Evolutionary conservation across 2,329 filamentous ascomycete species (phyloP).

Genomic region (Lachnellula cervina): DNA sequence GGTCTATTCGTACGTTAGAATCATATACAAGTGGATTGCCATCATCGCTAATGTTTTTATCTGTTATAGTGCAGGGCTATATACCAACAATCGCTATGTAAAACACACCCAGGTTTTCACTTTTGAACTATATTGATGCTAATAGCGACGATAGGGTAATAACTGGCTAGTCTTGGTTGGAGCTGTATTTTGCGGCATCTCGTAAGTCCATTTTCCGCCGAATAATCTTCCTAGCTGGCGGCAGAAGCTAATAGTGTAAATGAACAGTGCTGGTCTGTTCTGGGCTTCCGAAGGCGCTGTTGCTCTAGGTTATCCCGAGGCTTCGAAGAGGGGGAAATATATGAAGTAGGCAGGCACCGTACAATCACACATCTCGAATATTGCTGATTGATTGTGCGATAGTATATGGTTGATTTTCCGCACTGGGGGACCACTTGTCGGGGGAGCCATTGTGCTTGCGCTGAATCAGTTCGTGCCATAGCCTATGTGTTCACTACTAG

Average conservation of each 20-base stretch:
- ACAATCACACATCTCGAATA: fast-evolving
- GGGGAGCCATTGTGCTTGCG: constrained; percentile 64
- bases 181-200: constrained; percentile 61
- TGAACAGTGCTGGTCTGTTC: constrained; percentile 49
- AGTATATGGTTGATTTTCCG: constrained; percentile 60
- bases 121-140: constrained; percentile 34
- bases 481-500: constrained; percentile 23
- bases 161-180: constrained; percentile 65
- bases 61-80: constrained; percentile 42
- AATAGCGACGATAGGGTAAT: constrained; percentile 36
- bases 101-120: constrained; percentile 30
- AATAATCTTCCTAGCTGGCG: no score
- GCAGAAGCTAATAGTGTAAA: neutral
- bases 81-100: constrained; percentile 61
- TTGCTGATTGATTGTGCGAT: neutral
- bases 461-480: constrained; percentile 45
- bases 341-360: constrained; percentile 17
- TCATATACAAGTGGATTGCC: neutral
- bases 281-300: constrained; percentile 72
- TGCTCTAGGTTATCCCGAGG: constrained; percentile 65
- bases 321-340: constrained; percentile 57
- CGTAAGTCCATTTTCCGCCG: neutral
- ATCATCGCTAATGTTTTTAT: neutral
- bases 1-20: constrained; percentile 31
- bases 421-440: constrained; percentile 60